Base-by-base conservation (phyloP, 2,329 filamentous ascomycete genomes). In the Tetracladium maxilliforme region DNA sequence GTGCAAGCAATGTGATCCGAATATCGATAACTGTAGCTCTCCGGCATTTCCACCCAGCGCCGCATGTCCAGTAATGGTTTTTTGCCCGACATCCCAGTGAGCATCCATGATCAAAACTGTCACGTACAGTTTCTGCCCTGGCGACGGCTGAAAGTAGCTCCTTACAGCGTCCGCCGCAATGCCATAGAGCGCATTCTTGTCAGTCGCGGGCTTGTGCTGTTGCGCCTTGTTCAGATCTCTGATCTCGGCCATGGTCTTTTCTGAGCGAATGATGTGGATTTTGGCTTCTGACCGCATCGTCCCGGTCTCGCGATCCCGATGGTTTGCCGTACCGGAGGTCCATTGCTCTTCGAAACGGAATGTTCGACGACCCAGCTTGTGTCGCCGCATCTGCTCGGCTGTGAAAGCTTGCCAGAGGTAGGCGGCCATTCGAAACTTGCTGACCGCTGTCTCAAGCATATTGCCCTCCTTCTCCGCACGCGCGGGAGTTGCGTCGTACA, bases 351-450 rank as follows among this genome's bases (percentile, higher is more conserved):
- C 90, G 33, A 92, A 86, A 21, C 86, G 68, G 49, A 94, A 95
- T 26, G 70, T 75, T 29, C 87, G 72, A 30, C 87, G 69, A 7
- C 86, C 84, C 37, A 95, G 70, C 32, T 77, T 80, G 45, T 93
- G 80, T 33, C 83, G 74, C 47, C 71, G 78, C 87, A 95, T 95
- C 47, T 95, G 86, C 48, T 98, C 90, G 6, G 82, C 83, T 0
- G 87, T 95, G 42, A 92, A 95, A 6, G 86, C 83, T 47, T 98
- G 90, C 86, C 90, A 95, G 10, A 95, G 61, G 45, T 95, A 94
- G 14, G 83, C 87, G 11, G 84, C 78, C 79, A 92, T 94, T 34
- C 86, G 71, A 46, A 90, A 94, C 47, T 98, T 98, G 41, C 70
- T 71, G 25, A 92, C 64, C 0, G 90, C 90, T 6, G 70, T 71